Evolutionary conservation across 1,284 basidiomycete genomes (phyloP), one percentile per base, ranked within the genome.

Genomic region (Cutaneotrichosporon daszewskae): DNA sequence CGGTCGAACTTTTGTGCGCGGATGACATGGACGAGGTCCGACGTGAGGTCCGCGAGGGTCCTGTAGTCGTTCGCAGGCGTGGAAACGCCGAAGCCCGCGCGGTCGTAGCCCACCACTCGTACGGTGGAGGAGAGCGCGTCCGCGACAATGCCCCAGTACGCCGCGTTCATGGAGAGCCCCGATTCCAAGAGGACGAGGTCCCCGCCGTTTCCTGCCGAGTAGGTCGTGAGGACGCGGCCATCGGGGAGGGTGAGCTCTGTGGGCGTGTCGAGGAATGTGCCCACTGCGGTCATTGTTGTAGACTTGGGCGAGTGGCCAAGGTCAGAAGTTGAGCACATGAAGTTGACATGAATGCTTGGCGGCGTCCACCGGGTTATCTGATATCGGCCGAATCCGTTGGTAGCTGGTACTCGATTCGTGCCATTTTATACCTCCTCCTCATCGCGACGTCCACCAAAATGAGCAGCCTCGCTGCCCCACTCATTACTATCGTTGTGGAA

Each of bases 121-220:
- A 45, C 37, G 3, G 29, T 8, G 28, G 16, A 14, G 25, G 31
- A 25, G 11, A 45, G 26, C 13, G 26, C 43, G 11, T 45, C 43
- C 1, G 29, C 43, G 0, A 32, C 29, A 2, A 25, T 17, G n/a
- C 43, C 43, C 43, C 43, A 45, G 37, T 45, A 39, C 16, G 43
- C 37, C 11, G 32, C 43, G 1, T 32, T 32, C 14, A 26, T 16
- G 4, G 32, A 32, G 2, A 38, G 23, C 12, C 43, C 43, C 3
- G 26, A 31, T 23, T 45, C 43, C 22, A 45, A 23, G 25, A 45
- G 25, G 26, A 45, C n/a, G 9, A 45, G 26, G 37, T 45, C 37
- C 20, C 22, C 14, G 6, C 31, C 32, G 5, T 3, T 4, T 3
- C 43, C 43, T n/a, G 43, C 43, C 13, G 26, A 22, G 32, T 45